Conservation (phyloP, 176 grass and related monocot species). For the Saccharum officinarum region DNA sequence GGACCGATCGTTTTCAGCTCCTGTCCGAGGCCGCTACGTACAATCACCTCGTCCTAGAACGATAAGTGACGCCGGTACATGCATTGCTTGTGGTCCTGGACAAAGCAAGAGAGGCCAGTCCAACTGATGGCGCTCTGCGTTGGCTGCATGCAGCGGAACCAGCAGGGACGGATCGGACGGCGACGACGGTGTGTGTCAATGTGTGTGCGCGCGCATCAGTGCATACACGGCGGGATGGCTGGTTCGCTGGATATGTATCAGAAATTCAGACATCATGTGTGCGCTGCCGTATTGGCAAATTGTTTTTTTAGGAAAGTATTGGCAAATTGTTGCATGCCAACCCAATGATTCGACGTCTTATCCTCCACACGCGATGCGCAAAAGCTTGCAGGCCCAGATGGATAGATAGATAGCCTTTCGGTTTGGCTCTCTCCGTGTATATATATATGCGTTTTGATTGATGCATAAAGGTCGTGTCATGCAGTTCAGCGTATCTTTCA, state of each 20-base stretch:
- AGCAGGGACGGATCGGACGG: slow-evolving; percentile 10
- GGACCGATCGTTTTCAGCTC: background rate
- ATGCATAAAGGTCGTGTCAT: background rate
- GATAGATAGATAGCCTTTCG: background rate
- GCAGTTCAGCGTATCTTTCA: slow-evolving; percentile 5
- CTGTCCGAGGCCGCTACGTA: background rate
- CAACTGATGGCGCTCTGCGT: slow-evolving; percentile 34
- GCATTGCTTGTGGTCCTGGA: slow-evolving; percentile 24
- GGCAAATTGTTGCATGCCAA: background rate
- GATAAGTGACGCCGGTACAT: background rate
- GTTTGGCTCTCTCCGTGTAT: background rate
- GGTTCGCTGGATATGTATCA: background rate
- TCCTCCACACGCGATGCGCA: slow-evolving; percentile 19
- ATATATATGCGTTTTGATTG: background rate
- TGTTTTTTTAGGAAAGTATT: no score
- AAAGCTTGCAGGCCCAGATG: slow-evolving; percentile 17
- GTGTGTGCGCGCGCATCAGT: background rate
- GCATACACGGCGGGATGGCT: background rate
- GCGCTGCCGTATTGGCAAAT: background rate
- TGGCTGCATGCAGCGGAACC: slow-evolving; percentile 30
- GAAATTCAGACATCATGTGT: background rate
- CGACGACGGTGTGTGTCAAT: background rate
- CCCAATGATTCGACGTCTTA: slow-evolving; percentile 41
- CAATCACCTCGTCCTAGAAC: background rate
- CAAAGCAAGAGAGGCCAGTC: background rate